Conservation (phyloP, 2,329 filamentous ascomycete species). For the Colletotrichum cereale region DNA sequence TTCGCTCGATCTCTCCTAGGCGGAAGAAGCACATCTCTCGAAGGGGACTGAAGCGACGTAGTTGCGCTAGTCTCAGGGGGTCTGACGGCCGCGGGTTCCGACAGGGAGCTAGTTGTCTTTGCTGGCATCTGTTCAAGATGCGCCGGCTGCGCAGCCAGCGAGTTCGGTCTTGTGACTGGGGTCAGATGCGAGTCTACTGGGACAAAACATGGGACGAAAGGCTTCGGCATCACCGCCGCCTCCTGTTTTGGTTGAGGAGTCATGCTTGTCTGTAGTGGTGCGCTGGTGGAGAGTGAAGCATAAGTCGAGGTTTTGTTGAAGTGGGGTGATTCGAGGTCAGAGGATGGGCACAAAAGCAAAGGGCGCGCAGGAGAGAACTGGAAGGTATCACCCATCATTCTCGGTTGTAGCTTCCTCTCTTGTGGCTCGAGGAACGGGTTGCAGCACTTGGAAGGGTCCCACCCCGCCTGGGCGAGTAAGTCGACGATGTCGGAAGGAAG, state of each 20-base stretch:
- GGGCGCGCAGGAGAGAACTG: background rate
- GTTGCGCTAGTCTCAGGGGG: background rate
- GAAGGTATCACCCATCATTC: background rate
- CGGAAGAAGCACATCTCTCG: background rate
- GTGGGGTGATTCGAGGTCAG: background rate
- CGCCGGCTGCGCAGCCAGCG: background rate
- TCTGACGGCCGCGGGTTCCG: background rate
- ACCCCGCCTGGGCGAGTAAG: background rate
- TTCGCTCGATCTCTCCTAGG: too few relatives aligned
- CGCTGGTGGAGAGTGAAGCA: too few relatives aligned
- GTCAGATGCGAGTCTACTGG: background rate
- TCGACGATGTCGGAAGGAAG: background rate
- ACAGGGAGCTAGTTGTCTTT: too few relatives aligned
- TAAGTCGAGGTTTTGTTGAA: too few relatives aligned
- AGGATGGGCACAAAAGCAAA: background rate
- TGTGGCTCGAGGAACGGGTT: background rate
- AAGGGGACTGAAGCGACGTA: background rate
- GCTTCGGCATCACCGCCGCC: background rate
- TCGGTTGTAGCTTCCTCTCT: background rate
- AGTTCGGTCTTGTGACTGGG: background rate
- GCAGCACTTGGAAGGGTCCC: background rate
- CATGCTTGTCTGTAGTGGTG: background rate
- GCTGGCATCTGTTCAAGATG: background rate
- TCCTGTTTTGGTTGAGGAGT: background rate
- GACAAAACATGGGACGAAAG: too few relatives aligned